Evolutionary conservation across 2,329 filamentous ascomycete species (phyloP), one percentile per base, ranked within the genome.

Genomic region (Colletotrichum lentis): DNA sequence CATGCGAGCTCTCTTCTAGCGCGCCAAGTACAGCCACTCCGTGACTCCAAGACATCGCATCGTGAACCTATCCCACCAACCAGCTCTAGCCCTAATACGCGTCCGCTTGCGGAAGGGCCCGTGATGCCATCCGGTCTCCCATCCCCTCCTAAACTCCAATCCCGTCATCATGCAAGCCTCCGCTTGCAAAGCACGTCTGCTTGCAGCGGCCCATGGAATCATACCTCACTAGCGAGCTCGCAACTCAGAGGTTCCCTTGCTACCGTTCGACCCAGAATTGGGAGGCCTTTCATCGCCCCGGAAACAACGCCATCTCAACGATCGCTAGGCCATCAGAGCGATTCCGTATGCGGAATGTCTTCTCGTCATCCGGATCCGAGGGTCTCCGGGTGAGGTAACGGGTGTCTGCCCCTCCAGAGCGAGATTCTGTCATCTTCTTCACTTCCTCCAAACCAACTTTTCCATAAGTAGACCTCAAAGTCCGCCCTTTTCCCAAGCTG

Each of bases 391-490:
- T n/a, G 24, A 47, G 11, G 16, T n/a, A 10, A 49, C 16, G 11
- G 16, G 20, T 31, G 27, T 31, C 27, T 31, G 10, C 22, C 3
- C 5, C 14, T 41, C 0, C 12, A 27, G 3, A 5, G 10, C 7
- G 35, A 49, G 18, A 1, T 3, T 47, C 10, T 8, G 3, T 24
- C 52, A 16, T 44, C 47, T 52, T 16, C 11, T 18, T 12, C 31
- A 47, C 18, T 5, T 27, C 12, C 16, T 3, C 2, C 10, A 7
- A 27, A 14, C 3, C 20, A 18, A 11, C 31, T 46, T 52, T 66
- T 20, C 56, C 50, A 69, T 69, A 66, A 69, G 53, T 61, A 64
- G 35, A 27, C 49, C 56, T 24, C 18, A n/a, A n/a, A 16, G 27
- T 47, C 37, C 37, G n/a, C 61, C 46, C 12, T n/a, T 3, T 16